Percentiles rank a stretch among this genome's conserved stretches.
These are phyloP conservation scores for Schwanniomyces yamadae DNA, from an alignment of 805 yeast genomes.

Conservation along the genomic window DNA sequence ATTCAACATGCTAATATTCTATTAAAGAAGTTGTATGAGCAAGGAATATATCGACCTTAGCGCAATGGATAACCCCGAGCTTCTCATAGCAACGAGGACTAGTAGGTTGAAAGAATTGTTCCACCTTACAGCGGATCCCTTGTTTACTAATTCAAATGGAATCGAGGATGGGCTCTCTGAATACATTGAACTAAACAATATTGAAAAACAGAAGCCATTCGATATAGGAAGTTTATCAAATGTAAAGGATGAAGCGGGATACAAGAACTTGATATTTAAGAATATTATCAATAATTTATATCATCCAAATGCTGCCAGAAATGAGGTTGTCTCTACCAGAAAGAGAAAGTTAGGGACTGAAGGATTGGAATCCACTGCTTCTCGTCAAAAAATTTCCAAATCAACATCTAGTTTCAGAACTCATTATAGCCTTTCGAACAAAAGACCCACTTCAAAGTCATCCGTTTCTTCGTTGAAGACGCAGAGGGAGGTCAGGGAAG, in stretches of 20 bases:
- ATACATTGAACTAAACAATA: conserved; percentile 9
- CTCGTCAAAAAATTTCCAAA: neutral
- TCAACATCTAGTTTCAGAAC: neutral
- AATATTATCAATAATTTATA: conserved; percentile 2
- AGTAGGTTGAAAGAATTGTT: conserved; percentile 16
- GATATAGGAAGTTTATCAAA: conserved; percentile 8
- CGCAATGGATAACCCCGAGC: conserved; percentile 4
- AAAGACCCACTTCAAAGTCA: neutral
- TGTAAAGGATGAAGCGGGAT: conserved; percentile 6
- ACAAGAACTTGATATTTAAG: conserved; percentile 2
- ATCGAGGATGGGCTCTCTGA: conserved; percentile 2
- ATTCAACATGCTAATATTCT: neutral
- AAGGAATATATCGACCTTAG: neutral
- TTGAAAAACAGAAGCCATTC: conserved; percentile 21
- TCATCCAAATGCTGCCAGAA: neutral
- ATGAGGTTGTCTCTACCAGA: neutral
- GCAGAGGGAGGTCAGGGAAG: conserved; percentile 14
- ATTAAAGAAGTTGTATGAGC: no score
- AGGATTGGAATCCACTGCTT: no score
- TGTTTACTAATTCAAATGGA: conserved; percentile 7
- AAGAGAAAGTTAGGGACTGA: neutral
- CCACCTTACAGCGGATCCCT: conserved; percentile 17
- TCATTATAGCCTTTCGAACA: neutral
- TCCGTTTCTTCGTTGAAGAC: conserved; percentile 12
- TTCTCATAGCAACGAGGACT: conserved; percentile 9